Evolutionary conservation across 768 basidiomycete species (phyloP), one percentile per base, ranked within the genome.

Genomic region (Brasilioporus rufonigricans): DNA sequence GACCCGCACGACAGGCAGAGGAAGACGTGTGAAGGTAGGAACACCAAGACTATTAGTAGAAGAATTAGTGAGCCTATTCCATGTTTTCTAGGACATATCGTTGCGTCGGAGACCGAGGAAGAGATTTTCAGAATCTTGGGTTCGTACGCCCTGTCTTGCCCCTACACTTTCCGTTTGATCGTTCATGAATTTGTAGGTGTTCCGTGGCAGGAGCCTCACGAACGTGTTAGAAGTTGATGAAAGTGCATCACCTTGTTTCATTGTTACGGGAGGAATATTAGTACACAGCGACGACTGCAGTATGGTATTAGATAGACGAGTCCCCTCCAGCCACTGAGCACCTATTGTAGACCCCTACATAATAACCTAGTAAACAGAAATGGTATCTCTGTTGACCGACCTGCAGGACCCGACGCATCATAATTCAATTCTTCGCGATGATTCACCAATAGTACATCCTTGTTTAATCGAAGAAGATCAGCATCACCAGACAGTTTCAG

Each of bases 31-130:
- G 65, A 73, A 53, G 90, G 90, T 85, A 11, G 23, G 60, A 32
- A 19, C 6, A 6, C 3, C 8, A 13, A 27, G 16, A 35, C 18
- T 31, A 40, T 38, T n/a, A 13, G 1, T 6, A 4, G 3, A 4
- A 23, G 2, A 19, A n/a, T 14, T 21, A 13, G 29, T 5, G n/a
- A 7, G 12, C 3, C 29, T 32, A 18, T 32, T 19, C 18, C 18
- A 2, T 24, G 18, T 19, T n/a, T 10, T 16, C 14, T 51, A 89
- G 91, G 89, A 18, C 75, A 71, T 7, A 65, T 93, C 8, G 69
- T 95, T 19, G 92, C 91, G 4, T 90, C 89, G 0, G 84, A 87
- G 65, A 93, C 88, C 0, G 94, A 97, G 70, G 77, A 86, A 64
- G 90, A 93, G 59, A 95, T 98, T 33, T 93, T 97, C 62, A 71